Conservation (phyloP, 352 stramenopile genomes). For the Phytophthora lateralis region DNA sequence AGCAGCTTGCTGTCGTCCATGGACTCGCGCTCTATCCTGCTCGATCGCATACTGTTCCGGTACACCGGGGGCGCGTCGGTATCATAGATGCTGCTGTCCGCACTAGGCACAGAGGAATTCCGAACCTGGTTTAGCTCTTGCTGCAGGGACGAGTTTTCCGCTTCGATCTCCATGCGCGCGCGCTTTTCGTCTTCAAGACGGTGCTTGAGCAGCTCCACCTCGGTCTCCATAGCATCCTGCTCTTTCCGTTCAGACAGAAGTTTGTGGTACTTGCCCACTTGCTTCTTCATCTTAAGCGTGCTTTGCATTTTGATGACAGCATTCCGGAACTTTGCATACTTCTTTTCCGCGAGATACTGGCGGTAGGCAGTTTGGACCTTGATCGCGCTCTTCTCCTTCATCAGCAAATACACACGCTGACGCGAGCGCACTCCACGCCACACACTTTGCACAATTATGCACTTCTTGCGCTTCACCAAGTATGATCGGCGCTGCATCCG, state of each 20-base stretch:
- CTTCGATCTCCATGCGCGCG: conserved; percentile 70
- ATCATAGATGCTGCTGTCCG: conserved; percentile 47
- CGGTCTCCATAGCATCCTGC: conserved; percentile 76
- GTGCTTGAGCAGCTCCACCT: conserved; percentile 74
- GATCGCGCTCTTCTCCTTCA: conserved; percentile 63
- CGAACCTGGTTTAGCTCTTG: conserved; percentile 69
- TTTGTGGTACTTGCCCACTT: conserved; percentile 70
- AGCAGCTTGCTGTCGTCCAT: conserved; percentile 73
- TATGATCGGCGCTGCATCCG: conserved; percentile 53
- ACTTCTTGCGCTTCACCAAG: conserved; percentile 44
- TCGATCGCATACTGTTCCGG: conserved; percentile 33
- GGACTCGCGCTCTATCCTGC: conserved; percentile 44
- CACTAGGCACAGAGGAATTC: conserved; percentile 44
- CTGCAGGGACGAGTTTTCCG: conserved; percentile 75
- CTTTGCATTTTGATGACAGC: conserved; percentile 79
- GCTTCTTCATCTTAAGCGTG: conserved; percentile 76
- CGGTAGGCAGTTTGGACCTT: conserved; percentile 67
- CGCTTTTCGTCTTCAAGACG: conserved; percentile 83
- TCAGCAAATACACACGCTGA: conserved; percentile 54
- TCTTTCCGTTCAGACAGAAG: conserved; percentile 69
- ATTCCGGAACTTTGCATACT: conserved; percentile 60
- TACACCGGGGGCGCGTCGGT: conserved; percentile 36
- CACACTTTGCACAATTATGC: conserved; percentile 70
- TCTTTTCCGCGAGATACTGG: conserved; percentile 49
- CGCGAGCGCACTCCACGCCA: conserved; percentile 76